Evolutionary conservation across 345 rosid genomes (phyloP).

Genomic region (Arabidopsis suecica): DNA sequence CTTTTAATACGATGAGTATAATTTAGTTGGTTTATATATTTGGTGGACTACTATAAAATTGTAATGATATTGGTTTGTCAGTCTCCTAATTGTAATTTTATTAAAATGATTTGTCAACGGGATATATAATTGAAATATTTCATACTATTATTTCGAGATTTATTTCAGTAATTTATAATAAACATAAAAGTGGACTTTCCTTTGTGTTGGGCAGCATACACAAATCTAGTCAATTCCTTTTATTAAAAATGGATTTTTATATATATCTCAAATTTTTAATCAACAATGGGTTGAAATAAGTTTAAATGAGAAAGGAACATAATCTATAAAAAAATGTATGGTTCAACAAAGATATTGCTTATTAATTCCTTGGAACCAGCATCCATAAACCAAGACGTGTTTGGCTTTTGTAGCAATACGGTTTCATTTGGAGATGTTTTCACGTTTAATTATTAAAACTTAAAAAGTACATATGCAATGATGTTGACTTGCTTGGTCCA

Average conservation of each 20-base stretch:
- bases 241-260: background rate
- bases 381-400: slow-evolving; percentile 39
- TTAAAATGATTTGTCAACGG: too few species aligned
- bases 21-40: too few species aligned
- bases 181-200: background rate
- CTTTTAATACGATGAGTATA: background rate
- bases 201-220: slow-evolving; percentile 17
- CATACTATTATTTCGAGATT: background rate
- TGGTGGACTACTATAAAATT: too few species aligned
- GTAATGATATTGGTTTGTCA: too few species aligned
- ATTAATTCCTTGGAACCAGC: slow-evolving; percentile 27
- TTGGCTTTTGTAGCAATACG: slow-evolving; percentile 31
- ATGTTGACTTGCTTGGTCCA: slow-evolving; percentile 40
- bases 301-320: slow-evolving; percentile 25
- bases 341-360: slow-evolving; percentile 32
- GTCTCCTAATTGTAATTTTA: too few species aligned
- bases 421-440: slow-evolving; percentile 21
- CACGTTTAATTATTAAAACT: background rate
- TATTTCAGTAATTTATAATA: slow-evolving; percentile 5
- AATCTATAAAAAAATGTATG: slow-evolving; percentile 21
- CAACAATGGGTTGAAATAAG: slow-evolving; percentile 22
- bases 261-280: slow-evolving; percentile 1
- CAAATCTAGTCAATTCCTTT: slow-evolving; percentile 15
- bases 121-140: background rate
- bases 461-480: background rate